phyloP scores from a whole-genome alignment of 306 rosid species.

The Glycyrrhiza uralensis region DNA sequence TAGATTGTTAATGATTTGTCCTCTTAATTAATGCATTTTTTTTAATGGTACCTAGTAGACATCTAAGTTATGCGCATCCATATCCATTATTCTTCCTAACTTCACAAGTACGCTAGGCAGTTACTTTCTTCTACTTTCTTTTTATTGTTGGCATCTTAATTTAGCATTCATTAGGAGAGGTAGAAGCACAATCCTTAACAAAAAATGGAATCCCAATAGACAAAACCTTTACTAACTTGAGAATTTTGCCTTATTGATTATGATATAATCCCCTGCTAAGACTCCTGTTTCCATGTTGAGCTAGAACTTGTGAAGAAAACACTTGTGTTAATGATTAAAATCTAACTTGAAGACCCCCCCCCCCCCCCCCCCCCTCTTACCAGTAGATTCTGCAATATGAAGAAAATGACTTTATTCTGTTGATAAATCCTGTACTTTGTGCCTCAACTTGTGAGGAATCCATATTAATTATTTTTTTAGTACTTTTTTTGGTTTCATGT shows the following conservation, averaged over 20 bases:
- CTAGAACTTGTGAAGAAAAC: not conserved
- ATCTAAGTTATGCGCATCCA: not conserved
- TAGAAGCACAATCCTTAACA: slow-evolving; percentile 5
- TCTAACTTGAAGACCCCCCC: not conserved
- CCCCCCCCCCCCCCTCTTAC: not conserved
- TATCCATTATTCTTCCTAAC: slow-evolving; percentile 11
- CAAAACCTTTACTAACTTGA: not conserved
- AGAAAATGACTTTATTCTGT: not conserved
- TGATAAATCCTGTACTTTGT: not conserved
- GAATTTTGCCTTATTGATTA: not conserved
- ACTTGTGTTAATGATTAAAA: no score
- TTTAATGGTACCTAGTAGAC: not conserved
- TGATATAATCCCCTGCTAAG: not conserved
- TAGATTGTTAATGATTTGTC: not conserved
- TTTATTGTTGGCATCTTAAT: not conserved
- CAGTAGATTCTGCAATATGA: not conserved
- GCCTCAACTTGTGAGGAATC: not conserved
- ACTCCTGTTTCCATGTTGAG: not conserved
- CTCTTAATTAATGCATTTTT: not conserved
- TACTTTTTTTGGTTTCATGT: not conserved
- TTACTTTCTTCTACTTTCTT: slow-evolving; percentile 8
- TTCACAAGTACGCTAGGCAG: not conserved
- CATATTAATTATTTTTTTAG: no score
- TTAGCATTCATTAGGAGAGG: not conserved
- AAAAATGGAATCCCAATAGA: slow-evolving; percentile 10